phyloP scores from a whole-genome alignment of 1,284 basidiomycete genomes.

The Ceratobasidium sp. region DNA sequence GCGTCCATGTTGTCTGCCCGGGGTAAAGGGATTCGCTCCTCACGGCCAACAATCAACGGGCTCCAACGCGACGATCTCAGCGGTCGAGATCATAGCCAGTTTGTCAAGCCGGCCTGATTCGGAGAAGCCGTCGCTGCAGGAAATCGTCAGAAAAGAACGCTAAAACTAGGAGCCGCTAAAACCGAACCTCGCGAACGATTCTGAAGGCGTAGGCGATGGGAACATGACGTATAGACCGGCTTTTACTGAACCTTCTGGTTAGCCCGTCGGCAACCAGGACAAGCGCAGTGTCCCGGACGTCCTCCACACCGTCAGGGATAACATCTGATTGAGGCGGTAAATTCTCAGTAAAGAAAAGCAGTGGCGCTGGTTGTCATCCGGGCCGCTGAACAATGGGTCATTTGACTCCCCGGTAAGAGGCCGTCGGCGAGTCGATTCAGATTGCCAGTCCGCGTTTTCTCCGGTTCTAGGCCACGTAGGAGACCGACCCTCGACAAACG shows the following conservation, averaged over 20 bases:
- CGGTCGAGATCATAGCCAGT: background rate
- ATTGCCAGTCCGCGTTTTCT: background rate
- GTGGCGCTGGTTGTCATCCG: slow-evolving; percentile 1
- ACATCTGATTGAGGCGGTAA: slow-evolving; percentile 31
- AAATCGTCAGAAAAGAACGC: background rate
- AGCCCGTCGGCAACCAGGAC: slow-evolving; percentile 17
- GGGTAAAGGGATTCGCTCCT: background rate
- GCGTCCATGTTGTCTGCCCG: slow-evolving; percentile 24
- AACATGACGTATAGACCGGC: slow-evolving; percentile 20
- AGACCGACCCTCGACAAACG: background rate
- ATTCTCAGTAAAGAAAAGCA: slow-evolving; percentile 24
- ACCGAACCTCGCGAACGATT: background rate
- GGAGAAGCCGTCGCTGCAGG: slow-evolving; percentile 18
- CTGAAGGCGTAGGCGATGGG: slow-evolving; percentile 16
- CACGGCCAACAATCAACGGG: background rate
- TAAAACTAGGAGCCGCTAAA: background rate
- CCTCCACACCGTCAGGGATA: slow-evolving; percentile 18
- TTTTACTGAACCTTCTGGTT: slow-evolving; percentile 17
- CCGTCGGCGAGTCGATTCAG: slow-evolving; percentile 10
- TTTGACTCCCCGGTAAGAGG: slow-evolving; percentile 18
- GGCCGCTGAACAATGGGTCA: background rate
- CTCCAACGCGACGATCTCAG: slow-evolving; percentile 28
- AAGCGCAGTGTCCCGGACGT: background rate
- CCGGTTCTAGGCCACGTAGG: slow-evolving; percentile 4
- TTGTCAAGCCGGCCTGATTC: slow-evolving; percentile 2